Evolutionary conservation across 805 yeast genomes (phyloP), one percentile per base, ranked within the genome.

Genomic region (Kodamaea jinghongensis): DNA sequence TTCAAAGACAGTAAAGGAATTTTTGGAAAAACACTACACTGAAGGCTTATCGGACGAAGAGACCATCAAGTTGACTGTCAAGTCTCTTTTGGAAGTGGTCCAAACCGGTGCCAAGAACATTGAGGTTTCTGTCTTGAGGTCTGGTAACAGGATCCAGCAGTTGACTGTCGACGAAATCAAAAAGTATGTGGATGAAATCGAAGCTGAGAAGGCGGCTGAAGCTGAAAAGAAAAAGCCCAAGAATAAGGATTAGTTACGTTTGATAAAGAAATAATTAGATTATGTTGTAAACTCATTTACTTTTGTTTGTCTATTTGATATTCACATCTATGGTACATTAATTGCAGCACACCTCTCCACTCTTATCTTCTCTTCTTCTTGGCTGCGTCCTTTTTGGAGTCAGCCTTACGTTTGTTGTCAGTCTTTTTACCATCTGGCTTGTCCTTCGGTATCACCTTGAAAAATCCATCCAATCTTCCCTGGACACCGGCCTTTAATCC

Each of bases 71-170:
- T 79, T 93, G 55, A 80, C 97, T 2, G 80, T 93, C 36, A 86
- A 86, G 68, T 81, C 95, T 12, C 72, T 93, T 52, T 73, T 93
- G 52, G 99, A 93, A 63, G 97, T 93, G 36, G 99, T 93, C 16
- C 98, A 93, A 69, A 90, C 97, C 2, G 99, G 99, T 30, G 95
- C 97, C 32, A 86, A 87, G 61, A 93, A 93, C 63, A 90, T 93
- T 58, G 99, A 93, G 66, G 81, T 93, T 36, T 85, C 95, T 3
- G 82, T 93, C 28, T 79, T 91, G 77, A 79, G 78, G 46, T 86
- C 96, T 22, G 79, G 78, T 38, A 67, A 74, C 50, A 63, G 72
- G 28, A 75, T 86, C 50, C 75, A 75, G 47, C 65, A 68, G 39
- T 73, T 90, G 56, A 65, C 79, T 12, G 75, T 79, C 39, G 95